These are phyloP conservation scores for Marasmius tenuissimus DNA, from an alignment of 1,284 basidiomycete species.

Conservation along the genomic window DNA sequence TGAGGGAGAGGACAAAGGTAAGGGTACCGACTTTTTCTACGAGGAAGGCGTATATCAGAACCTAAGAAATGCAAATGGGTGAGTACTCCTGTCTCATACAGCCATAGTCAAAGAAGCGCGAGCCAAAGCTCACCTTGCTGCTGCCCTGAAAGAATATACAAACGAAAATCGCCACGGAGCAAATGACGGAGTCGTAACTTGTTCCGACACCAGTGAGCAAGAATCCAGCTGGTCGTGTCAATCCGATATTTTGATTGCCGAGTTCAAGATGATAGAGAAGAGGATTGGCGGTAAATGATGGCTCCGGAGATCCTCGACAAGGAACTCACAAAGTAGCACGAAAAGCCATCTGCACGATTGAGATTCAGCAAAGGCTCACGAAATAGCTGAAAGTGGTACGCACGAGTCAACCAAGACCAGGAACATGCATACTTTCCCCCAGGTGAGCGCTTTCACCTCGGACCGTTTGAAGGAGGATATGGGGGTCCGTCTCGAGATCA, in stretches of 20 bases:
- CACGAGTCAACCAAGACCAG: not conserved
- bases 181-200: not conserved
- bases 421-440: not conserved
- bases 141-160: not conserved
- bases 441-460: not conserved
- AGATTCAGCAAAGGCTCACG: not conserved
- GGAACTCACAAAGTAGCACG: not conserved
- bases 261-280: not conserved
- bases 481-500: not conserved
- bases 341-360: not conserved
- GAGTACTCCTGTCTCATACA: not conserved
- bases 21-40: not conserved
- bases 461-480: not conserved
- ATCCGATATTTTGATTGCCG: not conserved
- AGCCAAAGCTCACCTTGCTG: not conserved
- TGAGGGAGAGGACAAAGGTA: not conserved
- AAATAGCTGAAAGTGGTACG: not conserved
- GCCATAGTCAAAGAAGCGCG: not conserved
- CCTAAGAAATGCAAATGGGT: not conserved
- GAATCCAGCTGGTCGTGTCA: not conserved
- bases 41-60: not conserved
- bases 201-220: not conserved
- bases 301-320: too few relatives aligned
- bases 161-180: not conserved
- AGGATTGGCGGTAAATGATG: not conserved